These are phyloP conservation scores for Capsicum baccatum DNA, from an alignment of 257 asterid genomes.

Conservation along the genomic window DNA sequence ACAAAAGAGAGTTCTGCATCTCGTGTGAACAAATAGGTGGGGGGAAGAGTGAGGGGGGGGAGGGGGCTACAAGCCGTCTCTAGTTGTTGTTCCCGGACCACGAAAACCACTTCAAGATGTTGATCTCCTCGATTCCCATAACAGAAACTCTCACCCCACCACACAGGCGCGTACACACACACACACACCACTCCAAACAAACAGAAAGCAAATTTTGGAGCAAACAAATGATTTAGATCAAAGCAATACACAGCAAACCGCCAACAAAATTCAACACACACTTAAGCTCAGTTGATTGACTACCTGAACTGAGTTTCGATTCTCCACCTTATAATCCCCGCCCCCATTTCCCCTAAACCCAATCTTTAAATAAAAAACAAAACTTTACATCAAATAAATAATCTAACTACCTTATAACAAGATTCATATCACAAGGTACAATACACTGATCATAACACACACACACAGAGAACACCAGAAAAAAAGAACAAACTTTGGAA, in stretches of 20 bases:
- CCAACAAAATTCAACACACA: not conserved
- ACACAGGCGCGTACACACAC: no score
- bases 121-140: not conserved
- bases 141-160: not conserved
- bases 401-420: not conserved
- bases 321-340: no score
- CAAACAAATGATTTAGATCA: not conserved
- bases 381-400: not conserved
- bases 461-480: not conserved
- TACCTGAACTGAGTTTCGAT: no score
- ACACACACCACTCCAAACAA: not conserved
- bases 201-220: not conserved
- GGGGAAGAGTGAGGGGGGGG: no score
- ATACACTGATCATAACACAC: no score
- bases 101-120: not conserved
- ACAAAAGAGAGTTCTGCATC: no score
- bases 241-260: not conserved
- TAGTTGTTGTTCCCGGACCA: no score
- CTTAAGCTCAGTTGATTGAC: no score
- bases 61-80: no score
- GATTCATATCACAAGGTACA: not conserved
- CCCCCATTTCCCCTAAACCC: no score
- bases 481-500: not conserved
- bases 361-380: no score
- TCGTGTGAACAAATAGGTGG: no score